A percentile compares a stretch with the other conserved stretches of the same genome.
Conservation (phyloP, 192 early-diverging fungal genomes). For the Podila minutissima region DNA sequence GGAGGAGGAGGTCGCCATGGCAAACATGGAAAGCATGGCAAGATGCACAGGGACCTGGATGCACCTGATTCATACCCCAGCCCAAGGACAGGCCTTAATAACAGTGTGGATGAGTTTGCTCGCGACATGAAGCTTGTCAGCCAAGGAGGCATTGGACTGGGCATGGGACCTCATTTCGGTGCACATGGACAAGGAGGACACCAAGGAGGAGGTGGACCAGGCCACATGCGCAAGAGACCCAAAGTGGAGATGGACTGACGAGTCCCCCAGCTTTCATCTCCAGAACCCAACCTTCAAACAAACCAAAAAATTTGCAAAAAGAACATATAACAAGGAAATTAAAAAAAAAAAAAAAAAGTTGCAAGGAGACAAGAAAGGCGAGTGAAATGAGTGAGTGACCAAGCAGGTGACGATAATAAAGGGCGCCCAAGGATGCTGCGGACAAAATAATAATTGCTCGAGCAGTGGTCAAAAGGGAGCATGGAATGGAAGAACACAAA, state of each 20-base stretch:
- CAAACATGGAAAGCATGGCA: slow-evolving; percentile 21
- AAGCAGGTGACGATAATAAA: background rate
- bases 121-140: slow-evolving; percentile 29
- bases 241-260: slow-evolving; percentile 21
- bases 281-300: no score
- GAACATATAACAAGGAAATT: background rate
- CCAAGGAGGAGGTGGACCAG: slow-evolving; percentile 10
- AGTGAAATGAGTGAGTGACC: background rate
- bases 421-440: no score
- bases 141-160: slow-evolving; percentile 25
- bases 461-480: no score
- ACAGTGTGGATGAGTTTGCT: slow-evolving; percentile 29
- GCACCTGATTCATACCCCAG: slow-evolving; percentile 41
- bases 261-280: no score
- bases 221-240: slow-evolving; percentile 26
- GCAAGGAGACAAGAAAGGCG: background rate
- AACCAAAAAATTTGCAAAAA: background rate
- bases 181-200: background rate
- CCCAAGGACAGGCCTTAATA: slow-evolving; percentile 33
- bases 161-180: background rate
- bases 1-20: slow-evolving; percentile 6
- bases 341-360: background rate
- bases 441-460: no score
- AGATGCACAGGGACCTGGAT: slow-evolving; percentile 37
- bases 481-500: no score